Base-by-base conservation (phyloP, 768 basidiomycete genomes). In the Termitomyces sp. region DNA sequence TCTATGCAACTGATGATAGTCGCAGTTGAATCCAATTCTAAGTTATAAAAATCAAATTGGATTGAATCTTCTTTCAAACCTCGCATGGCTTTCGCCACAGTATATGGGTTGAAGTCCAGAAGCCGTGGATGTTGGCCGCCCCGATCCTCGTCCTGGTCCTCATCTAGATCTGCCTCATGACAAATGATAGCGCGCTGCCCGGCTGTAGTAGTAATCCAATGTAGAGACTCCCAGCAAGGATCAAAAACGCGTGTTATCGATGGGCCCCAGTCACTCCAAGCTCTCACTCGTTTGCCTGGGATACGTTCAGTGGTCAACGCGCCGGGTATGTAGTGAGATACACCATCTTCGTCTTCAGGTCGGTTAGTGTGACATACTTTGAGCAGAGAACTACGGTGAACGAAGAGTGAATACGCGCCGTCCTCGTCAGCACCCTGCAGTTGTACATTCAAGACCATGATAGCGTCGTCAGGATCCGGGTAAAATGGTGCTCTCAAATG, bases 141-240 rank as follows among this genome's bases (percentile, higher is more conserved):
- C 5, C 28, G 47, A 2, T 50, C 37, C 28, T 45, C 54, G 0
- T 48, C 55, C 20, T 41, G 22, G 0, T 20, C 31, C 10, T 54
- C 51, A 3, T 31, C 47, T 12, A 15, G 15, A 34, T 34, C 49
- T 20, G 5, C 22, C 34, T 5, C 10, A 49, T 55, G 20, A 33
- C 56, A 49, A 15, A 64, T 28, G 6, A 67, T 60, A 24, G 59
- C 63, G 24, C 67, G 64, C 51, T 66, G 64, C 16, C 69, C 69
- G 5, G 63, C 54, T 15, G 64, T 62, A 12, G 59, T 62, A 12
- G 68, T 69, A 39, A 69, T 64, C 66, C 66, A 68, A 5, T 51
- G 54, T 29, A 50, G 56, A 18, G 45, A 47, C 10, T 48, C 3
- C 29, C 44, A 33, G 13, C 26, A 44, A 13, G 62, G 48, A 52